Base-by-base conservation (phyloP, 2,329 filamentous ascomycete genomes). In the Graphilbum sp. region DNA sequence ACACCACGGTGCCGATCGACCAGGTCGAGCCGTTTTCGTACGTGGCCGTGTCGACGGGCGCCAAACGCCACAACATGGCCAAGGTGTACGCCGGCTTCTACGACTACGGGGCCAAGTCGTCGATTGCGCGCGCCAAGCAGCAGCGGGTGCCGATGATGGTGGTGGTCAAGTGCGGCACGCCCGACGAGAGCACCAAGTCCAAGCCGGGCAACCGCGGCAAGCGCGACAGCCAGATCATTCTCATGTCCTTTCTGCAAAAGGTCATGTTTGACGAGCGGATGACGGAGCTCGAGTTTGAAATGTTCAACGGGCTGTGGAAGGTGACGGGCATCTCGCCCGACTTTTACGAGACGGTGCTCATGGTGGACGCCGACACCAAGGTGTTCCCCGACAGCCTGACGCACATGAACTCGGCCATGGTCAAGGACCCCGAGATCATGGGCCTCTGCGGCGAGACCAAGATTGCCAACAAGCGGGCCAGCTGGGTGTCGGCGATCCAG, bases 241-340 rank as follows among this genome's bases (percentile, higher is more conserved):
- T 98, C 47, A 98, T 98, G 90, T 95, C 87, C 5, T 98, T 98
- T 69, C 64, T 98, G 49, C 90, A 98, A 56, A 98, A 98, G 64
- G 90, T 98, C 54, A 98, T 98, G 90, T 98, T 98, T 52, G 90
- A 98, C 56, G 92, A 98, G 62, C 82, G 90, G 44, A 98, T 98
- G 90, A 98, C 92, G 16, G 88, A 98, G 58, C 78, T 98, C 37
- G 90, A 98, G 58, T 98, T 86, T 53, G 90, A 98, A 55, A 96
- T 98, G 83, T 98, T 98, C 67, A 98, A 96, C 55, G 90, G 90
- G 38, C 69, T 98, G 45, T 98, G 88, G 87, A 94, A 94, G 58
- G 84, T 98, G 33, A 98, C 90, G 16, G 92, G 92, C 49, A 96
- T 98, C 45, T 93, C 87, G 4, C 90, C 90, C 13, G 90, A 98